Evolutionary conservation across 441 rosid genomes (phyloP), one percentile per base, ranked within the genome.

Genomic region (Adansonia rubrostipa): DNA sequence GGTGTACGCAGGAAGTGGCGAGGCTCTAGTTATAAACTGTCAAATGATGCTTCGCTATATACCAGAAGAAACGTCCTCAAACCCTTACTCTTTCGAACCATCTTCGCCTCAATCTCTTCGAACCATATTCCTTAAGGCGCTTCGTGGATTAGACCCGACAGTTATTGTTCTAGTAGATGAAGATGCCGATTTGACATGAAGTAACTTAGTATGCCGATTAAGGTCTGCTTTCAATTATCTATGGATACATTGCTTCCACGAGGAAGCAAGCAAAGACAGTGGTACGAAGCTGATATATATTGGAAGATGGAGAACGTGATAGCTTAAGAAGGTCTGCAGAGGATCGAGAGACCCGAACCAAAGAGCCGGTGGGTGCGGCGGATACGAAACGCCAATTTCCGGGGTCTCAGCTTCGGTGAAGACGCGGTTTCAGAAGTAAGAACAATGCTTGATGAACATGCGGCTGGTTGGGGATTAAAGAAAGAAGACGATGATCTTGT

Each of bases 381-480:
- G 74, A 88, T 94, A 92, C 85, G 85, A 75, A 86, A 78, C 14
- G 89, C 96, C 0, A 78, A 76, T 47, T 94, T 94, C 44, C 47
- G 81, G 8, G 92, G 90, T 0, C 42, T 88, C 11, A 79, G 80
- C 11, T 86, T 92, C 15, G 81, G 93, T 0, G 93, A 92, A 40
- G 87, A 86, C 4, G 91, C 92, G 1, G 83, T 82, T 19, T 65
- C 79, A 1, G 95, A 94, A 79, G 91, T 89, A 64, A 92, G 84
- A 81, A 62, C 85, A 7, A 94, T 94, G 98, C 86, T 94, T 15
- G 93, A 88, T 44, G 97, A 94, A 68, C 97, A 94, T 80, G 97
- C 95, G 3, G 89, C 93, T 0, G 98, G 96, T 11, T 94, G 98
- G 98, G 98, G 97, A 54, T 79, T 92, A 80, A 92, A 92, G 90